Evolutionary conservation across 345 rosid species (phyloP).

Genomic region (Populus euphratica): DNA sequence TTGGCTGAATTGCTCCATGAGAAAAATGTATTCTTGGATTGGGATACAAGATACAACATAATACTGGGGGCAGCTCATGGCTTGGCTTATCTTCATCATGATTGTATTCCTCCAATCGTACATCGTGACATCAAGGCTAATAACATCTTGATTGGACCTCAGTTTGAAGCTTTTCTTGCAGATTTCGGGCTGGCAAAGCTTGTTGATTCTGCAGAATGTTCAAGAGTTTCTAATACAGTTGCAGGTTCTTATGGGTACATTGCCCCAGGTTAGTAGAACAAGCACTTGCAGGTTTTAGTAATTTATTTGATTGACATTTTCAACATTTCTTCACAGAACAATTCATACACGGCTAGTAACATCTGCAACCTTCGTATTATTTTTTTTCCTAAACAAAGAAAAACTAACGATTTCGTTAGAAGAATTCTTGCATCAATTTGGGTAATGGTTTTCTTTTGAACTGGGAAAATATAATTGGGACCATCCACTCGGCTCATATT

Average conservation of each 20-base stretch:
- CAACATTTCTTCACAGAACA: not conserved
- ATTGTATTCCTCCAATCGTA: conserved; percentile 64
- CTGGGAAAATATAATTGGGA: not conserved
- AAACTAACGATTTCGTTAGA: not conserved
- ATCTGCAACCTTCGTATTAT: not conserved
- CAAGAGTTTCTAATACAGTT: conserved; percentile 42
- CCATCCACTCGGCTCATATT: not conserved
- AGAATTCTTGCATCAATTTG: not conserved
- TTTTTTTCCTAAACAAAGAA: not conserved
- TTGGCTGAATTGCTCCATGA: conserved; percentile 60
- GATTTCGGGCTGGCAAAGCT: conserved; percentile 75
- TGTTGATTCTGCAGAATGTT: conserved; percentile 43
- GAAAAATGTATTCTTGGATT: conserved; percentile 42
- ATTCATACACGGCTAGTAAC: not conserved
- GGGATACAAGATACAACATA: conserved; percentile 69
- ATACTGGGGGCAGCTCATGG: conserved; percentile 68
- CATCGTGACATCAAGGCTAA: conserved; percentile 73
- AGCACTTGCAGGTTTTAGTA: not conserved
- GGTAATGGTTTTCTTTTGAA: not conserved
- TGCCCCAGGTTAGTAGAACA: conserved; percentile 57
- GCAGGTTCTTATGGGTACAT: conserved; percentile 82
- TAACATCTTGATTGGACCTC: conserved; percentile 64
- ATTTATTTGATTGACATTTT: not conserved
- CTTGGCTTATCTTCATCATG: conserved; percentile 70
- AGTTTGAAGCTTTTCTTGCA: conserved; percentile 61